A percentile compares a stretch with the other conserved stretches of the same genome.
These are phyloP conservation scores for Leishmania lainsoni DNA, from an alignment of 208 protist genomes.

Conservation along the genomic window DNA sequence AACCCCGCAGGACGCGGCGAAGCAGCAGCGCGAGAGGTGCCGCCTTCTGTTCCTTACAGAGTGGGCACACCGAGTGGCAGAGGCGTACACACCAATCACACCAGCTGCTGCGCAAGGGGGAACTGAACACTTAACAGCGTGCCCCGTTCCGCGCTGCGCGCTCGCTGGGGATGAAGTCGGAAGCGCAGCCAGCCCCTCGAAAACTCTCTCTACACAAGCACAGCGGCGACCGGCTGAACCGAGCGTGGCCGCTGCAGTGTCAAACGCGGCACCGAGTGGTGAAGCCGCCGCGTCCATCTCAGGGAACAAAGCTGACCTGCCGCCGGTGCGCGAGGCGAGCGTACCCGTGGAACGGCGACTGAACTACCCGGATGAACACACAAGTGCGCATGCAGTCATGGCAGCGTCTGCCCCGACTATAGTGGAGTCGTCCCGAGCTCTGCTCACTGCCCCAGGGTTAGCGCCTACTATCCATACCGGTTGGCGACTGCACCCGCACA, in stretches of 20 bases:
- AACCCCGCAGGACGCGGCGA: neutral
- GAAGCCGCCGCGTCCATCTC: neutral
- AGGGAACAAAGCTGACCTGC: neutral
- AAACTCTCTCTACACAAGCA: neutral
- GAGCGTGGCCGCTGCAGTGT: neutral
- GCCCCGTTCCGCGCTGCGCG: neutral
- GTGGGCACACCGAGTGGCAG: neutral
- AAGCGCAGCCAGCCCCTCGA: neutral
- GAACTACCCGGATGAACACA: neutral
- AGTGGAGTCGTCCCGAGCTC: neutral
- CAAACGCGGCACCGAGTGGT: neutral
- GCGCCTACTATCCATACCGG: neutral
- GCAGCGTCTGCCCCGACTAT: neutral
- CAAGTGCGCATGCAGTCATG: neutral
- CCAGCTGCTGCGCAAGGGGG: neutral
- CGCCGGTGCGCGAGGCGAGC: neutral
- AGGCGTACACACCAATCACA: neutral
- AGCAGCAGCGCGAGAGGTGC: neutral
- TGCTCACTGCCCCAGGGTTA: neutral
- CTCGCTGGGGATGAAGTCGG: neutral
- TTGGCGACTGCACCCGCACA: neutral
- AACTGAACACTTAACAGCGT: neutral
- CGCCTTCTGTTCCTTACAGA: neutral
- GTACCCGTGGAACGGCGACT: constrained; percentile 15
- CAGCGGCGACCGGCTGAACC: neutral